A percentile compares a stretch with the other conserved stretches of the same genome.
These are phyloP conservation scores for Debaryomyces nepalensis DNA, from an alignment of 1,139 yeast genomes.

Conservation along the genomic window DNA sequence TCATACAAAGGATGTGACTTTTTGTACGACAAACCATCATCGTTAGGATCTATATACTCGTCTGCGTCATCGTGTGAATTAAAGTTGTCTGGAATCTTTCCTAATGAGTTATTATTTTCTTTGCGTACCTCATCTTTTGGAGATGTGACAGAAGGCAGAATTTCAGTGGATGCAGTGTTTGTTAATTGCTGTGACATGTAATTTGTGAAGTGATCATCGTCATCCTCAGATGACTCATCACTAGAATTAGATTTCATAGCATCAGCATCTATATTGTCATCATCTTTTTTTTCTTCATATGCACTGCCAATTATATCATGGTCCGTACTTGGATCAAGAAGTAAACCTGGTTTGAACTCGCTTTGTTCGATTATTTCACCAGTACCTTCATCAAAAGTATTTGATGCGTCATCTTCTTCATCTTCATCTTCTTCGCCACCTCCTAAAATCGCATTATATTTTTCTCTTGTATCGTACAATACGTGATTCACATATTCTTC, in stretches of 20 bases:
- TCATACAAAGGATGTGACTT: conserved; percentile 66
- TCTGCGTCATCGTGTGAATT: conserved; percentile 37
- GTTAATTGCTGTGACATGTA: conserved; percentile 85
- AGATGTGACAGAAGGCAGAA: conserved; percentile 49
- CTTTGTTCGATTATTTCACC: conserved; percentile 50
- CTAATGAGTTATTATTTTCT: conserved; percentile 14
- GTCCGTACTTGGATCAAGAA: conserved; percentile 41
- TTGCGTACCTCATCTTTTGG: conserved; percentile 54
- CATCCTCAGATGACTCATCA: conserved; percentile 35
- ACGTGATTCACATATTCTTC: conserved; percentile 81
- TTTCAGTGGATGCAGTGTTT: conserved; percentile 60
- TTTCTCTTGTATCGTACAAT: conserved; percentile 86
- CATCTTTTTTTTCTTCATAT: conserved; percentile 29
- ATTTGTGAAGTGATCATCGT: conserved; percentile 60
- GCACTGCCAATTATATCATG: conserved; percentile 34
- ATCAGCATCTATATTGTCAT: conserved; percentile 41
- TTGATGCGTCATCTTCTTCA: conserved; percentile 46
- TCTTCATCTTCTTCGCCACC: conserved; percentile 56
- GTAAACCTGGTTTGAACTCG: conserved; percentile 39
- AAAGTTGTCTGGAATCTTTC: conserved; percentile 14
- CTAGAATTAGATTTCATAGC: conserved; percentile 19
- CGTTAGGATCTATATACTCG: conserved; percentile 79
- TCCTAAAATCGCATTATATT: conserved; percentile 93
- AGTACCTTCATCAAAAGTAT: conserved; percentile 56
- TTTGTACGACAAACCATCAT: conserved; percentile 76